Base-by-base conservation (phyloP, 2,329 filamentous ascomycete species). In the Aureobasidium lini region DNA sequence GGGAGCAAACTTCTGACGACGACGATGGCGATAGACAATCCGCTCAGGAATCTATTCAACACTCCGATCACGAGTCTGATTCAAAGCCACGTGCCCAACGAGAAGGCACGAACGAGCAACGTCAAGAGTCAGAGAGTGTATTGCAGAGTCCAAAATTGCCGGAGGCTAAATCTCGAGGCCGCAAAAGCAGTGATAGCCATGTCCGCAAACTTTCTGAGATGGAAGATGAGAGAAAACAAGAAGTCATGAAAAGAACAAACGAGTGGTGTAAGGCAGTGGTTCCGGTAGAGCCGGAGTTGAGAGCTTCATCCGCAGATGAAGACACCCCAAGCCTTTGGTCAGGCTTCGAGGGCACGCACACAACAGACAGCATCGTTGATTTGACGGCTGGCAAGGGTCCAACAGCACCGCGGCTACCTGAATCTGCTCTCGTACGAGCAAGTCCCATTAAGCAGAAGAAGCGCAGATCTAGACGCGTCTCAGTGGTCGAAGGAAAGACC, bases 221-320 rank as follows among this genome's bases (percentile, higher is more conserved):
- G 6, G 11, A 32, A 18, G 10, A 6, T 9, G n/a, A 50, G 11
- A 29, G 18, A 10, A 10, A 18, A n/a, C 86, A 84, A 62, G 82
- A 95, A 8, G 87, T 91, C 1, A 77, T 88, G 0, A 95, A 94
- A 69, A 84, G 93, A 60, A 96, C 91, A 1, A 95, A 95, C 64
- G 93, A 97, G 74, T 97, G 93, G 93, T 90, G 91, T 0, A 96
- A 96, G 71, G 90, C 96, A 71, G 79, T 96, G 10, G 84, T 85
- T 63, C 77, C 82, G 43, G 91, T 93, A 6, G 92, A 96, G 23
- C 49, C 18, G 4, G 37, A 53, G 4, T 18, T n/a, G 36, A 63
- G 64, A 16, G 62, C 64, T 9, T 69, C 71, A 3, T 65, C 66
- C 64, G 43, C 34, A 11, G n/a, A 13, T 16, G 44, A 48, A n/a